These are phyloP conservation scores for Plasmodium adleri DNA, from an alignment of 169 alveolate genomes.

Conservation along the genomic window DNA sequence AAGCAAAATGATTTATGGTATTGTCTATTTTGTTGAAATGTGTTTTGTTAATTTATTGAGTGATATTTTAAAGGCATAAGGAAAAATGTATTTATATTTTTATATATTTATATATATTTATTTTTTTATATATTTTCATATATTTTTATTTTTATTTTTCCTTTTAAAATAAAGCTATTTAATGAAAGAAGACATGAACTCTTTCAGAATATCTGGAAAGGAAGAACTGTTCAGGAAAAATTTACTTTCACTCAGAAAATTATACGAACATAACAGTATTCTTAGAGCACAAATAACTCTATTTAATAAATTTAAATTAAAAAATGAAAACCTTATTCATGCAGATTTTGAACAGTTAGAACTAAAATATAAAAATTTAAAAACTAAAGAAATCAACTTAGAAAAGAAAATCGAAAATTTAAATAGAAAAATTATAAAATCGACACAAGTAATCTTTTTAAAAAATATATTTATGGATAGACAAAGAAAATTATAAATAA, in stretches of 20 bases:
- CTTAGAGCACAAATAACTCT: constrained; percentile 45
- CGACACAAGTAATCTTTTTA: constrained; percentile 24
- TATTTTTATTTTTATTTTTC: background rate
- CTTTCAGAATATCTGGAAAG: constrained; percentile 33
- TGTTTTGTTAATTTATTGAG: background rate
- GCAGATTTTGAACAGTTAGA: constrained; percentile 68
- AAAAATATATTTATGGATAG: background rate
- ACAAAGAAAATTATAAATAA: background rate
- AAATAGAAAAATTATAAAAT: constrained; percentile 21
- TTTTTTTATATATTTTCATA: background rate
- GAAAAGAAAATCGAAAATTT: constrained; percentile 55
- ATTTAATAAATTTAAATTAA: constrained; percentile 49
- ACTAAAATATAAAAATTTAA: constrained; percentile 34
- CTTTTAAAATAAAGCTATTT: constrained; percentile 24
- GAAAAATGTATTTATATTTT: background rate
- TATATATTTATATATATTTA: background rate
- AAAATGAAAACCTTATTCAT: constrained; percentile 62
- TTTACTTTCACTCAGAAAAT: constrained; percentile 31
- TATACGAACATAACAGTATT: constrained; percentile 63
- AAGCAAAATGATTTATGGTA: constrained; percentile 58
- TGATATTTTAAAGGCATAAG: background rate
- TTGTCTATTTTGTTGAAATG: background rate
- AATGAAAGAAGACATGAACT: constrained; percentile 56
- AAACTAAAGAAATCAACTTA: constrained; percentile 15
- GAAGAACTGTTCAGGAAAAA: constrained; percentile 24